Conservation (phyloP, 176 grass and related monocot genomes). For the Eleusine coracana region DNA sequence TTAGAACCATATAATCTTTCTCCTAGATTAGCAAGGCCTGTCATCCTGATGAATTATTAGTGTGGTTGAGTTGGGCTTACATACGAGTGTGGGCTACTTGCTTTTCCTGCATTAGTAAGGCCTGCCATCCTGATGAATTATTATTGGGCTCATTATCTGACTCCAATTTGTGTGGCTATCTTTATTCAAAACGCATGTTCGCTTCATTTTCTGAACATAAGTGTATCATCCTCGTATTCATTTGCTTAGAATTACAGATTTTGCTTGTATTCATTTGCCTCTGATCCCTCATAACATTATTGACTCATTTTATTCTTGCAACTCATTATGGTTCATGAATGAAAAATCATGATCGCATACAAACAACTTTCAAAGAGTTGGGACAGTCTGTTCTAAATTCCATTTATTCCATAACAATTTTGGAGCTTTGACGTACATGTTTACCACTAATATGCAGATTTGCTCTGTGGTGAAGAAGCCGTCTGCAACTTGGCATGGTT, state of each 20-base stretch:
- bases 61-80: background rate
- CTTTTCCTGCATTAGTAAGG: background rate
- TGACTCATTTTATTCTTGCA: background rate
- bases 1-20: too few relatives aligned
- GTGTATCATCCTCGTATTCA: background rate
- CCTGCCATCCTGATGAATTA: background rate
- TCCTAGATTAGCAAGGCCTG: too few relatives aligned
- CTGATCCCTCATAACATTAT: conserved; percentile 3
- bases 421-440: background rate
- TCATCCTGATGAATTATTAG: too few relatives aligned
- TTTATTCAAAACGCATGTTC: background rate
- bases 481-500: background rate
- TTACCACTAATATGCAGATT: background rate
- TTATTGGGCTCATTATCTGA: background rate
- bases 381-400: background rate
- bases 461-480: background rate
- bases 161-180: background rate
- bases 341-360: background rate
- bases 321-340: background rate
- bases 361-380: background rate
- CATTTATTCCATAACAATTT: too few relatives aligned
- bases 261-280: background rate
- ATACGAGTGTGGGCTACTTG: background rate
- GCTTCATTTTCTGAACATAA: background rate
- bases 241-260: background rate